Conservation (phyloP, 164 flowering plant species). For the Magnolia changhungtana region DNA sequence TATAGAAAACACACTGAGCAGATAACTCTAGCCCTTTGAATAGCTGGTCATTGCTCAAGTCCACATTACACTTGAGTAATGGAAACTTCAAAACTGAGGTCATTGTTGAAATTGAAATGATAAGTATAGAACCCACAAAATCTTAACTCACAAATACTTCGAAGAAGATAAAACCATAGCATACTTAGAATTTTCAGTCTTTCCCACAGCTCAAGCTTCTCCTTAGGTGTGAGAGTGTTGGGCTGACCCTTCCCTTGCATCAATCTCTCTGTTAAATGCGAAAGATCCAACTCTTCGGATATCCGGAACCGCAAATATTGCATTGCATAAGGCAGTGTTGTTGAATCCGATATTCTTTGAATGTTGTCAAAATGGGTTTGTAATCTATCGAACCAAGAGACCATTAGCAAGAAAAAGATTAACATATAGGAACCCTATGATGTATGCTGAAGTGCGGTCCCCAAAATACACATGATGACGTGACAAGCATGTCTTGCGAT, state of each 20-base stretch:
- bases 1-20: too few species aligned
- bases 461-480: too few species aligned
- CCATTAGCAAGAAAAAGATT: too few species aligned
- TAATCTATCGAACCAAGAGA: slow-evolving; percentile 38
- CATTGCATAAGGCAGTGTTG: slow-evolving; percentile 80
- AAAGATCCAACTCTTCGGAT: slow-evolving; percentile 65
- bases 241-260: slow-evolving; percentile 67
- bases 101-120: too few species aligned
- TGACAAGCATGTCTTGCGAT: too few species aligned
- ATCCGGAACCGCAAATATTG: slow-evolving; percentile 48
- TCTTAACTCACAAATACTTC: not conserved
- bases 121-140: too few species aligned
- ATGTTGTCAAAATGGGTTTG: slow-evolving; percentile 75
- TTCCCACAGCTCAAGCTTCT: slow-evolving; percentile 90
- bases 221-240: slow-evolving; percentile 44
- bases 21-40: too few species aligned
- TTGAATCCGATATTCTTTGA: slow-evolving; percentile 76
- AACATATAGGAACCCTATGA: too few species aligned
- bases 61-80: too few species aligned
- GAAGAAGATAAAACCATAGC: slow-evolving; percentile 8
- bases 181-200: slow-evolving; percentile 76
- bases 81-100: too few species aligned
- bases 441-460: too few species aligned
- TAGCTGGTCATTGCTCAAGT: too few species aligned
- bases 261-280: slow-evolving; percentile 56